A percentile compares a stretch with the other conserved stretches of the same genome.
phyloP scores from a whole-genome alignment of 805 yeast genomes.

The Lachancea lanzarotensis region DNA sequence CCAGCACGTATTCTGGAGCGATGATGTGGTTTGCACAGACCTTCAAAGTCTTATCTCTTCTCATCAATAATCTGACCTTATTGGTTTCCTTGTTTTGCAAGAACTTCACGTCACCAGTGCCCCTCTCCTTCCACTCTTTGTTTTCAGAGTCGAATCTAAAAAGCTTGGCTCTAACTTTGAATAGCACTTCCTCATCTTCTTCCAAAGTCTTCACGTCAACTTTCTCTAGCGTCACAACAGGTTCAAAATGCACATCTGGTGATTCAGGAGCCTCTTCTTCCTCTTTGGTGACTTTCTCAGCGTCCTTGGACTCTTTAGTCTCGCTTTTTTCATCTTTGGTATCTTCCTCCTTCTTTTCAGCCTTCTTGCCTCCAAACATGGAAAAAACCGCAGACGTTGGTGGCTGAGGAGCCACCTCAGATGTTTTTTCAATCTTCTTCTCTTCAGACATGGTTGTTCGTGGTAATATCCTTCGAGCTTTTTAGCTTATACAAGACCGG shows the following conservation, averaged over 20 bases:
- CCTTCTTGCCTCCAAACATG: conserved; percentile 90
- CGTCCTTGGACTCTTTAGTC: conserved; percentile 22
- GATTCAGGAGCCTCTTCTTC: conserved; percentile 38
- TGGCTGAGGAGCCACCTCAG: conserved; percentile 35
- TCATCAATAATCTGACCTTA: conserved; percentile 90
- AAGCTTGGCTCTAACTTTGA: conserved; percentile 89
- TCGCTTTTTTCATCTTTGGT: conserved; percentile 24
- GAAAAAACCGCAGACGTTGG: conserved; percentile 83
- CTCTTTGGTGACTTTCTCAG: conserved; percentile 14
- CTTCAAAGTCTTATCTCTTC: conserved; percentile 98
- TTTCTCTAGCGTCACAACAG: conserved; percentile 87
- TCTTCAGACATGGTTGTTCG: conserved; percentile 20
- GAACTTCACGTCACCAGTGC: conserved; percentile 96
- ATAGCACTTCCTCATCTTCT: conserved; percentile 77
- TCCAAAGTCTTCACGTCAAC: conserved; percentile 96
- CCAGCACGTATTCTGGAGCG: conserved; percentile 72
- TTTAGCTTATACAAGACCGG: not conserved
- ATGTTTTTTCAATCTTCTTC: conserved; percentile 15
- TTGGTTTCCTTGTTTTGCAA: conserved; percentile 77
- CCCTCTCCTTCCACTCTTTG: conserved; percentile 98
- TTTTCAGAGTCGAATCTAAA: conserved; percentile 80
- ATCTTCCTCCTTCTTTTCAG: conserved; percentile 44
- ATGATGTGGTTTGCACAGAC: conserved; percentile 95
- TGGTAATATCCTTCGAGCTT: not conserved
- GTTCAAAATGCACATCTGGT: conserved; percentile 82